These are phyloP conservation scores for Chrysopogon serrulatus DNA, from an alignment of 176 grass and related monocot species.

Conservation along the genomic window DNA sequence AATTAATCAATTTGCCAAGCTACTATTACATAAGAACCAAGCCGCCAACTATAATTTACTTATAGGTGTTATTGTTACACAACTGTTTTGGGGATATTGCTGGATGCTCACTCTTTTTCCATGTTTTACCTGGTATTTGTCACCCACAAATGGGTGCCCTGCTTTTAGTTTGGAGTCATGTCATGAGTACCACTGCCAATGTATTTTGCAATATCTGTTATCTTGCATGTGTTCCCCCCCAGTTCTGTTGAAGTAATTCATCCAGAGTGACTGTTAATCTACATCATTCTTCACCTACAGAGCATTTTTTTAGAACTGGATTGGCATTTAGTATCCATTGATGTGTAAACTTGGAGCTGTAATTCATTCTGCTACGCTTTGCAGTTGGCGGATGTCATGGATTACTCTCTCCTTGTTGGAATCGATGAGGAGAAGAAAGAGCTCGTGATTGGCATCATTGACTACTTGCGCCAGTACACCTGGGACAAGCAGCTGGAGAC, in stretches of 20 bases:
- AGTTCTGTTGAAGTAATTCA: neutral
- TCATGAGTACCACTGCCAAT: neutral
- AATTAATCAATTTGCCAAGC: neutral
- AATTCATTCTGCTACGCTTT: slow-evolving; percentile 16
- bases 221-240: neutral
- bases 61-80: neutral
- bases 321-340: neutral
- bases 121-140: neutral
- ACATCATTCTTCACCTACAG: neutral
- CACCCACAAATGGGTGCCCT: neutral
- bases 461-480: slow-evolving; percentile 95
- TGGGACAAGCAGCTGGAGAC: slow-evolving; percentile 99
- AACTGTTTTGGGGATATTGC: neutral
- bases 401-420: slow-evolving; percentile 91
- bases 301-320: neutral
- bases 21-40: neutral
- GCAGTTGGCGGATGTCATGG: slow-evolving; percentile 88
- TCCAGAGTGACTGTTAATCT: neutral
- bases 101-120: neutral
- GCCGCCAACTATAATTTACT: neutral
- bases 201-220: neutral
- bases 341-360: neutral
- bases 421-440: slow-evolving; percentile 83
- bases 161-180: neutral
- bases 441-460: slow-evolving; percentile 88